Base-by-base conservation (phyloP, 140 eudicot species). In the Eryngium alpinum region DNA sequence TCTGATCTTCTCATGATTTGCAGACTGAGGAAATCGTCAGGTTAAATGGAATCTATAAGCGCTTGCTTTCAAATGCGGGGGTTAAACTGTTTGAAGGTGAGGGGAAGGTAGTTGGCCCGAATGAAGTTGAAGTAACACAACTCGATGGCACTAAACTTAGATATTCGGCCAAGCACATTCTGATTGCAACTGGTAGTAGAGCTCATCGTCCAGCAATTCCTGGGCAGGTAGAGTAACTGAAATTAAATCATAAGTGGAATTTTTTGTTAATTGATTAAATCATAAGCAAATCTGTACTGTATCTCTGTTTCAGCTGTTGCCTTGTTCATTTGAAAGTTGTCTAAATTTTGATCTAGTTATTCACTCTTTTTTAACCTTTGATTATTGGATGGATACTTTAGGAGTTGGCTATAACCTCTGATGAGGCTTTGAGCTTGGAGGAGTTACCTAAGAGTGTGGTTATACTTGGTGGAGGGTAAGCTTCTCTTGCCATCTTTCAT, bases 361-460 rank as follows among this genome's bases (percentile, higher is more conserved):
- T 9, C 38, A 73, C 60, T 19, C 33, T 25, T 43, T 59, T 27
- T 24, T 24, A 44, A 10, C 73, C 18, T 43, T 70, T 63, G 19
- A 27, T 80, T 59, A 49, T 82, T 71, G 79, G 74, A 19, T 81
- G 82, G 80, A 10, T 7, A 79, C 52, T 79, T 18, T 77, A 95
- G 99, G 99, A 95, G 88, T 79, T 95, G 56, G 97, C 87, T 66
- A 95, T 95, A 78, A 95, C 99, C 29, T 95, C 99, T 72, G 99
- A 95, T 77, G 97, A 95, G 88, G 99, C 99, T 78, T 85, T 95
- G 91, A 95, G 99, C 84, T 88, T 95, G 87, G 99, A 95, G 12
- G 99, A 95, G 89, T 85, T 95, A 78, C 99, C 97, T 63, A 95
- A 91, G 87, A 94, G 92, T 74, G 97, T 86, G 78, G 96, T 95